Evolutionary conservation across 2,329 filamentous ascomycete species (phyloP).

Genomic region (Colletotrichum spinosum): DNA sequence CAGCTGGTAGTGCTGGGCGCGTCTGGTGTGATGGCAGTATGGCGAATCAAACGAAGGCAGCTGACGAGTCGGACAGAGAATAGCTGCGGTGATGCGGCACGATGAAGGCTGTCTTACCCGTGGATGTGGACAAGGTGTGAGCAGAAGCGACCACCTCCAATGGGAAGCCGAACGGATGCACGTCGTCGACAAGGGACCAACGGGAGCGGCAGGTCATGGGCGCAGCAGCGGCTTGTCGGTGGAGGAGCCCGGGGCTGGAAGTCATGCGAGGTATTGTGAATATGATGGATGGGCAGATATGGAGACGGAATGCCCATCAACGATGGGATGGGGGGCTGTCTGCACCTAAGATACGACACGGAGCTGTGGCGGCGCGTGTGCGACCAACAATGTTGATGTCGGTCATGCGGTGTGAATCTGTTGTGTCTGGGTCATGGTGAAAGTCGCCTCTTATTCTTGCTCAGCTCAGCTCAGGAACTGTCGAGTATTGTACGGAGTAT

Average conservation of each 20-base stretch:
- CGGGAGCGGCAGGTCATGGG: constrained; percentile 25
- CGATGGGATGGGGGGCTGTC: constrained; percentile 3
- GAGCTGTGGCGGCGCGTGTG: constrained; percentile 7
- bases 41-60: constrained; percentile 22
- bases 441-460: no score
- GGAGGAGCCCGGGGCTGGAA: constrained; percentile 11
- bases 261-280: neutral
- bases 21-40: neutral
- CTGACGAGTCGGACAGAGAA: constrained; percentile 26
- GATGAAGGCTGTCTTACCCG: constrained; percentile 28
- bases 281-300: no score
- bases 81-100: constrained; percentile 33
- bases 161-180: constrained; percentile 17
- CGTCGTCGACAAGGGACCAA: constrained; percentile 23
- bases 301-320: no score
- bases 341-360: constrained; percentile 8
- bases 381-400: constrained; percentile 5
- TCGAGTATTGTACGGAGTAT: no score
- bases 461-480: no score
- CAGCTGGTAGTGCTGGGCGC: constrained; percentile 11
- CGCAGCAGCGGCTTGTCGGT: constrained; percentile 18
- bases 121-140: constrained; percentile 15
- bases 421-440: no score
- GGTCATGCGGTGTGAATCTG: no score
- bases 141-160: constrained; percentile 24